These are phyloP conservation scores for Entonaema liquescens DNA, from an alignment of 495 filamentous ascomycete species.

Conservation along the genomic window DNA sequence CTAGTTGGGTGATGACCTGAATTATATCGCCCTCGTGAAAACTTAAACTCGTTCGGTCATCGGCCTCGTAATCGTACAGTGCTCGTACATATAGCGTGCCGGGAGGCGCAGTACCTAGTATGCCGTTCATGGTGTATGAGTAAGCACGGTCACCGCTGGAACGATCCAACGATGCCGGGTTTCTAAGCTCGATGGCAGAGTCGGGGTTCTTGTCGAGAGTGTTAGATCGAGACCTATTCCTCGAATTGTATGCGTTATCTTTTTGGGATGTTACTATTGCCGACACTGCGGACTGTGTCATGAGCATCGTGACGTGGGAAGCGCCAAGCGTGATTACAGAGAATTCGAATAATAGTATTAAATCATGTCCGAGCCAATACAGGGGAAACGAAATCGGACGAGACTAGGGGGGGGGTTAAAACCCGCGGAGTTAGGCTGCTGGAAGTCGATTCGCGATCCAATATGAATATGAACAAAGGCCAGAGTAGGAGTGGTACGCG, in stretches of 20 bases:
- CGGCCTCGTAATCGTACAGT: slow-evolving; percentile 95
- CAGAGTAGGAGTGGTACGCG: slow-evolving; percentile 9
- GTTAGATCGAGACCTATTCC: slow-evolving; percentile 45
- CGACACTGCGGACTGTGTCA: slow-evolving; percentile 60
- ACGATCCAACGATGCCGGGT: slow-evolving; percentile 49
- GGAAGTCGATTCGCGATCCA: slow-evolving; percentile 19
- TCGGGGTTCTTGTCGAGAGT: slow-evolving; percentile 44
- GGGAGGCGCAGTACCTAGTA: slow-evolving; percentile 73
- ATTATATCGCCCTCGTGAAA: slow-evolving; percentile 96
- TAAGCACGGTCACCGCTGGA: slow-evolving; percentile 50
- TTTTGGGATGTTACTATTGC: slow-evolving; percentile 57
- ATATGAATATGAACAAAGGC: slow-evolving; percentile 6
- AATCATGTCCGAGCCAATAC: slow-evolving; percentile 37
- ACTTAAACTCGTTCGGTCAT: slow-evolving; percentile 95
- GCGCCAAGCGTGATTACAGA: slow-evolving; percentile 37
- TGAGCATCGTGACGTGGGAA: slow-evolving; percentile 57
- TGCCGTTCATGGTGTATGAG: slow-evolving; percentile 69
- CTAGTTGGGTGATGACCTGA: slow-evolving; percentile 95
- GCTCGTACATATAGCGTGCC: slow-evolving; percentile 92
- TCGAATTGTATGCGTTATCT: slow-evolving; percentile 49
- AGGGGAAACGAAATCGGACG: slow-evolving; percentile 23
- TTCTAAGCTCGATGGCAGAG: slow-evolving; percentile 44
- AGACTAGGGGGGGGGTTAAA: slow-evolving; percentile 27
- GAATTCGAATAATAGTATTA: slow-evolving; percentile 31
- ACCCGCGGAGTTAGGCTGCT: slow-evolving; percentile 13